Evolutionary conservation across 2,329 filamentous ascomycete species (phyloP).

Genomic region (Cladophialophora carrionii): DNA sequence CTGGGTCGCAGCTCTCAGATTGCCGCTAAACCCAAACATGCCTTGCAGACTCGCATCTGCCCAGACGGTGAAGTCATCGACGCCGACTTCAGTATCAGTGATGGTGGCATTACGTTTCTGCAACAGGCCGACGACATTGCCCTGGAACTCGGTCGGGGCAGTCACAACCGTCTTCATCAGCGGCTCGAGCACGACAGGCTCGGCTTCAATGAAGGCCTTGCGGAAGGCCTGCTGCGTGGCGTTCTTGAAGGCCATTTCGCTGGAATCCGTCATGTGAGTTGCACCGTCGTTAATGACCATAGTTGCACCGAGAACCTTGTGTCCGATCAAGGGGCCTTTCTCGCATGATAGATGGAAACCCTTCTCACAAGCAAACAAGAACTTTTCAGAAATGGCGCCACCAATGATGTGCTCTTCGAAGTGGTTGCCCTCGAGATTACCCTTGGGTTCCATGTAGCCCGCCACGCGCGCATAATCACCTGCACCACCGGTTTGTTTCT

Average conservation of each 20-base stretch:
- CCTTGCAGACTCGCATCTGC: slow-evolving; percentile 92
- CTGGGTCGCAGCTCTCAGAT: slow-evolving; percentile 89
- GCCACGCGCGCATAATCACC: slow-evolving; percentile 93
- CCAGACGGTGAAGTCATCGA: slow-evolving; percentile 89
- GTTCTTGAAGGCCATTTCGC: slow-evolving; percentile 91
- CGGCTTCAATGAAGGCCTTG: slow-evolving; percentile 81
- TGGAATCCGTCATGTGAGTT: slow-evolving; percentile 96
- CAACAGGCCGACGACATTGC: slow-evolving; percentile 88
- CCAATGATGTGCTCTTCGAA: slow-evolving; percentile 89
- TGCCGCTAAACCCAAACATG: slow-evolving; percentile 97
- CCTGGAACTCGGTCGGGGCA: slow-evolving; percentile 95
- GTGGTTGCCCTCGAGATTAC: slow-evolving; percentile 70
- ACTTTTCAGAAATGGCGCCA: slow-evolving; percentile 93
- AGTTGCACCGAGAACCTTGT: slow-evolving; percentile 82
- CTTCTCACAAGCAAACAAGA: slow-evolving; percentile 89
- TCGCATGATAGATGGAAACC: slow-evolving; percentile 82
- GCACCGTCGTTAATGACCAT: slow-evolving; percentile 97
- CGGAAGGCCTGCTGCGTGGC: slow-evolving; percentile 96
- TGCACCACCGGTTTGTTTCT: slow-evolving; percentile 92
- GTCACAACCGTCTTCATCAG: slow-evolving; percentile 98
- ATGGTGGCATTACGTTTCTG: slow-evolving; percentile 97
- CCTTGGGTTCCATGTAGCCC: slow-evolving; percentile 87
- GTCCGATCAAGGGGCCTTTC: slow-evolving; percentile 88
- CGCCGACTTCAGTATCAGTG: slow-evolving; percentile 89
- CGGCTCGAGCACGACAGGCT: slow-evolving; percentile 86